A percentile compares a stretch with the other conserved stretches of the same genome.
Evolutionary conservation across 2,329 filamentous ascomycete genomes (phyloP).

Genomic region (Lachnellula arida): DNA sequence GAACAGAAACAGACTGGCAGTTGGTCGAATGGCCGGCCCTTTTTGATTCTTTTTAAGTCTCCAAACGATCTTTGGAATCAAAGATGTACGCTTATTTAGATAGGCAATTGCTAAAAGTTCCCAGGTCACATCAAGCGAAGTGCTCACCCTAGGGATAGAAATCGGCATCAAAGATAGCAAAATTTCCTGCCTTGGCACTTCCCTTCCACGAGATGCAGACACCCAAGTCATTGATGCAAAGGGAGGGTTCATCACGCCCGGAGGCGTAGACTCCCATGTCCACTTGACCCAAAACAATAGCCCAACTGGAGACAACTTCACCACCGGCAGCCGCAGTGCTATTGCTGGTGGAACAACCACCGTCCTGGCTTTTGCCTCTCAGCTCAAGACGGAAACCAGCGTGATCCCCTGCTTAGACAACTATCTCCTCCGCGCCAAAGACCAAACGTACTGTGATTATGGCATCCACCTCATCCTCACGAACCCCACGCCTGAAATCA

Average conservation of each 20-base stretch:
- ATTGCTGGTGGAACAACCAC: slow-evolving; percentile 57
- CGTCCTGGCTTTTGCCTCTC: slow-evolving; percentile 52
- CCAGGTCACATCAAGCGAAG: slow-evolving; percentile 43
- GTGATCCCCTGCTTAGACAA: slow-evolving; percentile 42
- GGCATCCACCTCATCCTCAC: slow-evolving; percentile 49
- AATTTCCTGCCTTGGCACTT: slow-evolving; percentile 40
- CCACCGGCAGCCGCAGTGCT: slow-evolving; percentile 45
- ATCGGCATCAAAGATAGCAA: slow-evolving; percentile 45
- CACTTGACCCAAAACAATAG: slow-evolving; percentile 43
- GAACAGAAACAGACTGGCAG: no score
- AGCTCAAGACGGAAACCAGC: slow-evolving; percentile 42
- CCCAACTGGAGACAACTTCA: slow-evolving; percentile 38
- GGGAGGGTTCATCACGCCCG: slow-evolving; percentile 42
- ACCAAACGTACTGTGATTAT: slow-evolving; percentile 51
- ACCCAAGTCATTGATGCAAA: slow-evolving; percentile 41
- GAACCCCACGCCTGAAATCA: slow-evolving; percentile 39
- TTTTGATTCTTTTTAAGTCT: no score
- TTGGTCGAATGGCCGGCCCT: no score
- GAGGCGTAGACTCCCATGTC: slow-evolving; percentile 46
- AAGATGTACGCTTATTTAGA: no score
- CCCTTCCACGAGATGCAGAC: slow-evolving; percentile 30
- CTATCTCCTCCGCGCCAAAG: slow-evolving; percentile 42
- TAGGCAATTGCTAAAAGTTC: slow-evolving; percentile 3
- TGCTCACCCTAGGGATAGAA: slow-evolving; percentile 39
- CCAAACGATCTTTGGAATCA: no score